Evolutionary conservation across 768 basidiomycete genomes (phyloP).

Genomic region (Tylopilus intermedius): DNA sequence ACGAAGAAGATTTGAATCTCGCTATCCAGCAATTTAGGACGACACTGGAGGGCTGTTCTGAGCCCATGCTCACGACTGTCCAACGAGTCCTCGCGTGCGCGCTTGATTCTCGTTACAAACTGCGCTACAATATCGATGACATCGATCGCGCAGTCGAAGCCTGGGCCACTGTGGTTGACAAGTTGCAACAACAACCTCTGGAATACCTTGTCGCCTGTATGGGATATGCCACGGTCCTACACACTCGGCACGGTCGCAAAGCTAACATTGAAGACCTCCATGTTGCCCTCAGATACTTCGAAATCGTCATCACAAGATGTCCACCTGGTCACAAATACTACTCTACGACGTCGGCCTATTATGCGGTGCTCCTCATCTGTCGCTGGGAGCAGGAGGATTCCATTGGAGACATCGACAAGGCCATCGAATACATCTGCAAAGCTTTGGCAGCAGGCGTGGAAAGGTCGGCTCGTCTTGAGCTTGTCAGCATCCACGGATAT

Average conservation of each 20-base stretch:
- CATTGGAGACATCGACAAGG: conserved; percentile 14
- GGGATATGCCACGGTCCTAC: conserved; percentile 7
- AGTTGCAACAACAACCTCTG: neutral
- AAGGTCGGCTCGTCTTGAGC: neutral
- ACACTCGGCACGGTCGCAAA: conserved; percentile 4
- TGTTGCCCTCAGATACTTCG: conserved; percentile 9
- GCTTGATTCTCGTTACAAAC: conserved; percentile 9
- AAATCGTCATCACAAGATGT: conserved; percentile 3
- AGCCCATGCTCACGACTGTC: conserved; percentile 1
- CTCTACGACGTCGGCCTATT: neutral
- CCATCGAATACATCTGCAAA: conserved; percentile 8
- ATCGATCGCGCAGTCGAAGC: conserved; percentile 9
- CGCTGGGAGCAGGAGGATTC: conserved; percentile 11
- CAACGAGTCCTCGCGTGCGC: conserved; percentile 5
- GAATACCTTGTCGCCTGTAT: conserved; percentile 5
- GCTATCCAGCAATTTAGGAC: conserved; percentile 11
- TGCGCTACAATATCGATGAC: conserved; percentile 13
- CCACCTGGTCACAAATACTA: conserved; percentile 6
- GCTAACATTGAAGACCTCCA: conserved; percentile 12
- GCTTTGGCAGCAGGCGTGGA: conserved; percentile 8
- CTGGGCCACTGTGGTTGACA: conserved; percentile 9
- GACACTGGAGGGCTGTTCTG: conserved; percentile 4
- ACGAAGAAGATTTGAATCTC: conserved; percentile 19
- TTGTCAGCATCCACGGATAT: conserved; percentile 12
- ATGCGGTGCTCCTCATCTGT: conserved; percentile 11